phyloP scores from a whole-genome alignment of 768 basidiomycete genomes.

The Hebeloma cylindrosporum region DNA sequence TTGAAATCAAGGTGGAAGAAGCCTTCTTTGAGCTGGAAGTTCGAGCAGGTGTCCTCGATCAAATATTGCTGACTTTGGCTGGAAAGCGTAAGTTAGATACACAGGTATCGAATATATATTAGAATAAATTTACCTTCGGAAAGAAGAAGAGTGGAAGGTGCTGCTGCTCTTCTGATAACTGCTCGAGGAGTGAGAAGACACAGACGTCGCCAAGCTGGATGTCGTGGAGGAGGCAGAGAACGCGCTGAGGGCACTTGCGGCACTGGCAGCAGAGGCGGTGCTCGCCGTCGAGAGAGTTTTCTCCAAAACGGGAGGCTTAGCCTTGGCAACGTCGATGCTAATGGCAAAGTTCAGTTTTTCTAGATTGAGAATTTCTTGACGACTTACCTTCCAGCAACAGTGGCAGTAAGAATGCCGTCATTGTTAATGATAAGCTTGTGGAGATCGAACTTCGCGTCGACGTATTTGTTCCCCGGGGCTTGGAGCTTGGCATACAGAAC shows the following conservation, averaged over 20 bases:
- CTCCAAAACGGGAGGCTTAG: not conserved
- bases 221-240: conserved; percentile 12
- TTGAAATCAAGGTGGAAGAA: conserved; percentile 16
- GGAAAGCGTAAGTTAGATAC: not conserved
- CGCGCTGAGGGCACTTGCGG: conserved; percentile 10
- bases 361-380: no score
- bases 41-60: conserved; percentile 18
- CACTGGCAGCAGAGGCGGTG: conserved; percentile 5
- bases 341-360: no score
- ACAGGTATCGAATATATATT: not conserved
- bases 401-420: conserved; percentile 13
- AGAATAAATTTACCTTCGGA: conserved; percentile 13
- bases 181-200: conserved; percentile 5
- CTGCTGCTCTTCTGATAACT: conserved; percentile 7
- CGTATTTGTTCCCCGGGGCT: conserved; percentile 10
- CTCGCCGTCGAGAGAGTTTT: conserved; percentile 7
- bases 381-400: not conserved
- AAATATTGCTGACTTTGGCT: conserved; percentile 17
- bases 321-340: no score
- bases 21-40: conserved; percentile 16
- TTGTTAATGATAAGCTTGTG: conserved; percentile 14
- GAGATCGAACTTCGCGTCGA: conserved; percentile 18
- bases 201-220: conserved; percentile 13
- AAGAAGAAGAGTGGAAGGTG: conserved; percentile 17
- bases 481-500: conserved; percentile 16